Evolutionary conservation across 2,329 filamentous ascomycete genomes (phyloP).

Genomic region (Furcasterigmium sp.): DNA sequence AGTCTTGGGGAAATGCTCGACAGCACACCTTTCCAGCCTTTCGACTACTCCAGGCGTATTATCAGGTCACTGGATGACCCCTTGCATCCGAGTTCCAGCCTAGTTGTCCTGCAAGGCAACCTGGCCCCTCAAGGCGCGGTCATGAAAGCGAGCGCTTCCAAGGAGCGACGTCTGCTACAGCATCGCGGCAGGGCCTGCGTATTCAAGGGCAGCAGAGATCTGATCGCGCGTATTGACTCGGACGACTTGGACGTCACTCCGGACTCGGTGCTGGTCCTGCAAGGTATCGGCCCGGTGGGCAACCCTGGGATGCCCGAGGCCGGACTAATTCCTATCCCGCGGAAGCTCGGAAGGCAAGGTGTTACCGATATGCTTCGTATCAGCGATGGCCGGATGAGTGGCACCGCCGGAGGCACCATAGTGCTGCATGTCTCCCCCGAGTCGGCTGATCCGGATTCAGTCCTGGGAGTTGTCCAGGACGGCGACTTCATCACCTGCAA

Average conservation of each 20-base stretch:
- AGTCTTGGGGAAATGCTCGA: constrained; percentile 77
- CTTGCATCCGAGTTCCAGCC: constrained; percentile 70
- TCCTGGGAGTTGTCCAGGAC: constrained; percentile 69
- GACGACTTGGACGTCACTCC: constrained; percentile 55
- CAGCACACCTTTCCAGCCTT: constrained; percentile 54
- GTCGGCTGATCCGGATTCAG: constrained; percentile 68
- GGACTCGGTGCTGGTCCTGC: constrained; percentile 67
- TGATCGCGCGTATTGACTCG: constrained; percentile 58
- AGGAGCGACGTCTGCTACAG: constrained; percentile 56
- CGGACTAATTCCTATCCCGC: constrained; percentile 56
- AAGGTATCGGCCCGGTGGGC: constrained; percentile 84
- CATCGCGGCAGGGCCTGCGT: constrained; percentile 48
- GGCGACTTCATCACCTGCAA: constrained; percentile 79
- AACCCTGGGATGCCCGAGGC: constrained; percentile 94
- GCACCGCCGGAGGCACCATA: constrained; percentile 84
- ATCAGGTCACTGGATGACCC: constrained; percentile 59
- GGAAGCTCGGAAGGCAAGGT: constrained; percentile 70
- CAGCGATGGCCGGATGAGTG: constrained; percentile 82
- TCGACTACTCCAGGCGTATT: constrained; percentile 24
- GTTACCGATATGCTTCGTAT: constrained; percentile 77
- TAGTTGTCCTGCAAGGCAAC: constrained; percentile 80
- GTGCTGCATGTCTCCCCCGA: constrained; percentile 85
- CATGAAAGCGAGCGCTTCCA: constrained; percentile 82
- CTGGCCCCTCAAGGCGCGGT: constrained; percentile 79
- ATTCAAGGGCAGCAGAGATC: constrained; percentile 72